Conservation (phyloP, 257 asterid species). For the Jacaranda mimosifolia region DNA sequence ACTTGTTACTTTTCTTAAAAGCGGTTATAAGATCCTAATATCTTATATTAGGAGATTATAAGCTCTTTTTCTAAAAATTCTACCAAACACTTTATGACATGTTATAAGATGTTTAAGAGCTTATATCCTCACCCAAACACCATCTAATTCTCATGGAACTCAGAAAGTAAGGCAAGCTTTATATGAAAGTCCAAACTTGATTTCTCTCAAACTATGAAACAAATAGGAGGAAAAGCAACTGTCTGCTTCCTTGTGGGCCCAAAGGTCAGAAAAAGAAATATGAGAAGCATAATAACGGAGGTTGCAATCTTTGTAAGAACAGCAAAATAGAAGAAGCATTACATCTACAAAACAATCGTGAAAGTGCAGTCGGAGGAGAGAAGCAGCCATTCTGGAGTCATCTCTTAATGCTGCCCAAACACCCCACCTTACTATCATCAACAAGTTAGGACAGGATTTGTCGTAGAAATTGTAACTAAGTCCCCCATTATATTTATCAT, state of each 20-base stretch:
- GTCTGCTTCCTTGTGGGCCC: not conserved
- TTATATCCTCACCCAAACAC: too few species aligned
- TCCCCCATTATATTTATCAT: constrained; percentile 40
- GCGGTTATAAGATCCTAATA: too few species aligned
- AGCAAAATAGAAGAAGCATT: not conserved
- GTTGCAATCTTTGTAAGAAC: not conserved
- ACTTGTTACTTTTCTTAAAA: too few species aligned
- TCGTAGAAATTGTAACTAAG: constrained; percentile 60
- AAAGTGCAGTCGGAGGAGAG: constrained; percentile 74
- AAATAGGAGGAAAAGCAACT: not conserved
- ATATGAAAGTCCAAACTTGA: too few species aligned
- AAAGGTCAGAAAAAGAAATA: not conserved
- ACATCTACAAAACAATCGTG: constrained; percentile 83
- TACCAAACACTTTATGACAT: too few species aligned
- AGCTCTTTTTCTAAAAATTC: too few species aligned
- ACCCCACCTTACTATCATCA: constrained; percentile 54
- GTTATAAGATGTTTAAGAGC: too few species aligned
- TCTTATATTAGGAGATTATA: too few species aligned
- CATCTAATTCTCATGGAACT: too few species aligned
- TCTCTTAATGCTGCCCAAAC: constrained; percentile 65
- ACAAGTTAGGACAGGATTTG: constrained; percentile 62
- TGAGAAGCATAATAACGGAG: not conserved
- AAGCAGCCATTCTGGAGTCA: constrained; percentile 75
- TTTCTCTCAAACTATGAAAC: too few species aligned
- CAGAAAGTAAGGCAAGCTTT: too few species aligned